Base-by-base conservation (phyloP, 1,139 yeast genomes). In the Arxiozyma telluris region DNA sequence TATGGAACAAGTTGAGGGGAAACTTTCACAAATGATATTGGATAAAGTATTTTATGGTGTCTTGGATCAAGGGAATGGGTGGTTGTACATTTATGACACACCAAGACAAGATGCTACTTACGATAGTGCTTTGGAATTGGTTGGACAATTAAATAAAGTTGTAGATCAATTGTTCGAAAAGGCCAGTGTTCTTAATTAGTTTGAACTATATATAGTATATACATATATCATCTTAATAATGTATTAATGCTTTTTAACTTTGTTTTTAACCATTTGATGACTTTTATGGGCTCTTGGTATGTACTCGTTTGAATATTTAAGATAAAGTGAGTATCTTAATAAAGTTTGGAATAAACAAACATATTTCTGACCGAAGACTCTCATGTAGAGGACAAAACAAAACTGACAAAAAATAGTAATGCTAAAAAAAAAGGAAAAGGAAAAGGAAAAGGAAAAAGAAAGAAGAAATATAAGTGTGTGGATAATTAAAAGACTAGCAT, bases 51-150 rank as follows among this genome's bases (percentile, higher is more conserved):
- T 94, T 64, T 87, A 85, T 66, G 99, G 98, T 50, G 98, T 94
- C 49, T 77, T 93, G 64, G 98, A 93, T 70, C 99, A 93, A 75
- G 98, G 98, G 49, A 91, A 91, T 68, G 98, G 98, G 7, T 93
- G 98, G 96, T 79, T 93, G 62, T 84, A 90, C 62, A 82, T 93
- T 56, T 93, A 88, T 66, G 95, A 89, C 58, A 89, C 91, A 66
- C 96, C 96, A 50, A 82, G 81, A 67, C 82, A 83, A 58, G 98
- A 93, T 70, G 88, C 90, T 46, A 84, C 95, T 49, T 94, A 93
- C 67, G 95, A 87, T 60, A 83, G 93, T 50, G 87, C 96, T 44
- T 79, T 93, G 61, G 95, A 87, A 56, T 81, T 95, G 64, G 83
- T 94, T 54, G 87, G 87, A 69, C 87, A 88, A 66, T 83, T 93